Conservation (phyloP, 2,329 filamentous ascomycete genomes). For the Dothidotthia symphoricarpi region DNA sequence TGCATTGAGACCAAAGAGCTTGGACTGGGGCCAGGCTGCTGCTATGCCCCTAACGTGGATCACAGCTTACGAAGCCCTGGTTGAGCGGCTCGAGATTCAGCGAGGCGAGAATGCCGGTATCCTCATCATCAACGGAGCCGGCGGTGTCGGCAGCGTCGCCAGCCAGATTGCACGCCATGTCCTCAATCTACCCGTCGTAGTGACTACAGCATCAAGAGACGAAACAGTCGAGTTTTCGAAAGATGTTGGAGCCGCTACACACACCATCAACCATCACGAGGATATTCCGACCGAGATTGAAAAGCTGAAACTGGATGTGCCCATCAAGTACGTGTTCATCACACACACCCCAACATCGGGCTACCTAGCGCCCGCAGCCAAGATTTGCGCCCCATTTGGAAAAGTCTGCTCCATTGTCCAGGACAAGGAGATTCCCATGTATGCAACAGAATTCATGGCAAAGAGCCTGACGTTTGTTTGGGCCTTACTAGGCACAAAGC, state of each 20-base stretch:
- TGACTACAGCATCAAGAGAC: constrained; percentile 46
- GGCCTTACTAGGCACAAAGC: constrained; percentile 45
- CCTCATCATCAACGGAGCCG: constrained; percentile 50
- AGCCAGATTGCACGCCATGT: constrained; percentile 47
- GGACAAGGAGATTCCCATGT: constrained; percentile 44
- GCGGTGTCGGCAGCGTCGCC: constrained; percentile 48
- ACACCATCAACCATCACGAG: constrained; percentile 44
- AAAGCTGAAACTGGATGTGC: constrained; percentile 37
- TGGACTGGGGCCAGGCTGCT: constrained; percentile 8
- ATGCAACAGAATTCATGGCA: constrained; percentile 49
- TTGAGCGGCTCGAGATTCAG: constrained; percentile 45
- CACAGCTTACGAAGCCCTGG: constrained; percentile 30
- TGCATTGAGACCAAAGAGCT: constrained; percentile 44
- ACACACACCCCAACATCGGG: constrained; percentile 42
- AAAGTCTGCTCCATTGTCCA: constrained; percentile 51
- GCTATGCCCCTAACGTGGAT: constrained; percentile 11
- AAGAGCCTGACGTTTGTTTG: constrained; percentile 48
- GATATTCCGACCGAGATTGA: constrained; percentile 43
- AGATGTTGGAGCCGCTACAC: constrained; percentile 47
- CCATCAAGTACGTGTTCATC: constrained; percentile 47
- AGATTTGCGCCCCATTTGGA: constrained; percentile 46
- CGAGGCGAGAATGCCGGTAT: constrained; percentile 34
- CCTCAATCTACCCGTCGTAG: constrained; percentile 44
- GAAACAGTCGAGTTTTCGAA: constrained; percentile 44
- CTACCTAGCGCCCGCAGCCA: constrained; percentile 42